Conservation (phyloP, 106 monocot genomes). For the Platanthera guangdongensis region DNA sequence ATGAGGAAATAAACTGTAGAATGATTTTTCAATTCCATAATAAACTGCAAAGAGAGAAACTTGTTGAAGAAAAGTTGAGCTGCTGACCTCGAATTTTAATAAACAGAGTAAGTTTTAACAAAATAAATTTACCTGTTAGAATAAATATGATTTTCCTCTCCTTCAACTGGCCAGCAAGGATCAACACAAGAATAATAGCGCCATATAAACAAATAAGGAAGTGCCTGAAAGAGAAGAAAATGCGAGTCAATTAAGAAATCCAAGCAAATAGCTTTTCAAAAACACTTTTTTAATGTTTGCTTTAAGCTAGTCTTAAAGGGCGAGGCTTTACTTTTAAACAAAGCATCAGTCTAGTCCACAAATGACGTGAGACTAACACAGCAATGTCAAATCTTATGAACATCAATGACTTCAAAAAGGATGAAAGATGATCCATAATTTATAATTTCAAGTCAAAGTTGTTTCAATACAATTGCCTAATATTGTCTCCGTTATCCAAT, state of each 20-base stretch:
- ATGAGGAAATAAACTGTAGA: constrained; percentile 71
- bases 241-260: background rate
- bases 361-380: too few relatives aligned
- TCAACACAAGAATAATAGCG: constrained; percentile 43
- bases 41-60: constrained; percentile 46
- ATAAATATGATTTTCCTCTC: constrained; percentile 72
- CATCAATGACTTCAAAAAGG: too few relatives aligned
- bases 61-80: background rate
- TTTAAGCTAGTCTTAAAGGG: too few relatives aligned
- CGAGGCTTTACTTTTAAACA: too few relatives aligned
- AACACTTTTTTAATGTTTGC: background rate
- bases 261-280: background rate
- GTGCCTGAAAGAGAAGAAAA: constrained; percentile 45
- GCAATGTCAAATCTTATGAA: too few relatives aligned
- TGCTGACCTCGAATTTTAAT: background rate
- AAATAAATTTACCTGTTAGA: constrained; percentile 56
- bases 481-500: too few relatives aligned
- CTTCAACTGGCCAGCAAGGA: constrained; percentile 74
- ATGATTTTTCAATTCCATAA: constrained; percentile 79
- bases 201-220: constrained; percentile 77
- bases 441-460: too few relatives aligned
- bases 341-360: too few relatives aligned
- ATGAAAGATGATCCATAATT: too few relatives aligned
- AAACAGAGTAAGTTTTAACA: constrained; percentile 4
- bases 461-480: too few relatives aligned